phyloP scores from a whole-genome alignment of 495 filamentous ascomycete species.

The Sordaria brevicollis region DNA sequence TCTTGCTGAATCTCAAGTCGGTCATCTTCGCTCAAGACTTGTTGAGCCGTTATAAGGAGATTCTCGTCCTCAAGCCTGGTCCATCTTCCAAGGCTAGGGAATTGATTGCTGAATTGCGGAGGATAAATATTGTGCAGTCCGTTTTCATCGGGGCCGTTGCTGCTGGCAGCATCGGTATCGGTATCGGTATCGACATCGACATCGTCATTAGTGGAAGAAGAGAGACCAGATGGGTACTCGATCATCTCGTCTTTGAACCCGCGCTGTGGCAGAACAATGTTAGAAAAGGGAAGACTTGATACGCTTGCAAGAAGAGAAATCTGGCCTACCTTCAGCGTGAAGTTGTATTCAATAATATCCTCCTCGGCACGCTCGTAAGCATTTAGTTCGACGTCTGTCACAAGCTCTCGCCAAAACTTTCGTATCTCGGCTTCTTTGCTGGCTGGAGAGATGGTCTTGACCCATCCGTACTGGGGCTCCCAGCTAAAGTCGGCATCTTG shows the following conservation, averaged over 20 bases:
- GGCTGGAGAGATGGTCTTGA: constrained; percentile 22
- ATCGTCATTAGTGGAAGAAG: neutral
- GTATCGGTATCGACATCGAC: no score
- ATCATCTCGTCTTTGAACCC: neutral
- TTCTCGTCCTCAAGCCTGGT: constrained; percentile 9
- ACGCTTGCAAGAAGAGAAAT: no score
- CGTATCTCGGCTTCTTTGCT: constrained; percentile 14
- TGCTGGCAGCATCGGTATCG: neutral
- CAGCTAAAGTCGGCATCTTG: constrained; percentile 19
- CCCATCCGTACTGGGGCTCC: constrained; percentile 12
- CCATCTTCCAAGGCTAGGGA: constrained; percentile 4
- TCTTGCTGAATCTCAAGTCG: constrained; percentile 14
- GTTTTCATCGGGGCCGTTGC: neutral
- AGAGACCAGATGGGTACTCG: neutral
- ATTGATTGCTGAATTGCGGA: neutral
- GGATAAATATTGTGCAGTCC: neutral
- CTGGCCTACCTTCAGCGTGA: constrained; percentile 13
- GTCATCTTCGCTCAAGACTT: constrained; percentile 9
- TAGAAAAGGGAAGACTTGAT: no score
- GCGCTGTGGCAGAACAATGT: neutral
- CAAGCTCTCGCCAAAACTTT: constrained; percentile 3
- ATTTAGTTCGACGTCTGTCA: constrained; percentile 8
- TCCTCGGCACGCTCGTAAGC: constrained; percentile 12
- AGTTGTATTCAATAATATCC: constrained; percentile 11
- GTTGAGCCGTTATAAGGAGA: neutral